Evolutionary conservation across 306 rosid species (phyloP).

Genomic region (Echinosophora koreensis): DNA sequence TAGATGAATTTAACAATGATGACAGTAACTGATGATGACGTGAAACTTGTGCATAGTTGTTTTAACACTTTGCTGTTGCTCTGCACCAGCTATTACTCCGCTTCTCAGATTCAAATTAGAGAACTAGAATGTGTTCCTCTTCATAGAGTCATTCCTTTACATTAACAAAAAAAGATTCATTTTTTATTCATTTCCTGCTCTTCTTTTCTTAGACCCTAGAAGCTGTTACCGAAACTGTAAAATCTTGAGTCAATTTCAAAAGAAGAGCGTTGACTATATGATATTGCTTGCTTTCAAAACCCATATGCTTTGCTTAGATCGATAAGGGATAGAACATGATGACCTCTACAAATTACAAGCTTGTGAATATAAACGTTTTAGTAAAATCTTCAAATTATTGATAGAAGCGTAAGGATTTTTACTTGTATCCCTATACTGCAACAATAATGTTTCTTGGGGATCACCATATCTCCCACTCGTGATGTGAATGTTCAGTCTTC

Average conservation of each 20-base stretch:
- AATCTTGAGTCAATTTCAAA: too few relatives aligned
- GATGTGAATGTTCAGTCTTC: not conserved
- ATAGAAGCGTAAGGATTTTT: not conserved
- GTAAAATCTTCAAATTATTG: not conserved
- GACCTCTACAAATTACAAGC: not conserved
- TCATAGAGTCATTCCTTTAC: too few relatives aligned
- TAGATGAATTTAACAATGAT: not conserved
- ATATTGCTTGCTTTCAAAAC: too few relatives aligned
- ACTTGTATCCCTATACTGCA: not conserved
- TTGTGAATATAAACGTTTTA: not conserved
- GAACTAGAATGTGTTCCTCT: constrained; percentile 37
- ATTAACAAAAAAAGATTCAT: too few relatives aligned
- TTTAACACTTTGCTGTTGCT: constrained; percentile 46
- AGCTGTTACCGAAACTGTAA: too few relatives aligned
- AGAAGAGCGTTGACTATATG: too few relatives aligned
- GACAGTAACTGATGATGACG: constrained; percentile 19
- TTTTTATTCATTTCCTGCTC: too few relatives aligned
- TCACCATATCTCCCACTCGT: not conserved
- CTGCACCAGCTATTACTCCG: constrained; percentile 54
- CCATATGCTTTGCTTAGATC: too few relatives aligned
- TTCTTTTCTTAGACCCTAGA: too few relatives aligned
- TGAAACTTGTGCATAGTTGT: constrained; percentile 51
- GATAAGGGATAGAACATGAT: not conserved
- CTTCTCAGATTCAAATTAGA: constrained; percentile 51
- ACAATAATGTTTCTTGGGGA: not conserved